Base-by-base conservation (phyloP, 2,329 filamentous ascomycete species). In the Cladosporium sp. region DNA sequence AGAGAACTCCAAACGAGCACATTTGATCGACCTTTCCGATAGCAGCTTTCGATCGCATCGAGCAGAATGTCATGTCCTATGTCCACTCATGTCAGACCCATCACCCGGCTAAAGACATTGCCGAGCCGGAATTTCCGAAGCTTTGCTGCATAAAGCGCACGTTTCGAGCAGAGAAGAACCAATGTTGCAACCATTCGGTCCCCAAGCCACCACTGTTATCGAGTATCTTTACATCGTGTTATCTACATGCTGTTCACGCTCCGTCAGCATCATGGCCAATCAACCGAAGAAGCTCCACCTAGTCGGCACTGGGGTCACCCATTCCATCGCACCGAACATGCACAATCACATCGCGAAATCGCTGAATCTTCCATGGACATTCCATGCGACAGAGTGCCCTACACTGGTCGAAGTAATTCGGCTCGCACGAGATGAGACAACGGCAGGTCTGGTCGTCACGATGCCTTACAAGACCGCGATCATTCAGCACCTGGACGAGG, bases 401-500 rank as follows among this genome's bases (percentile, higher is more conserved):
- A 66, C 64, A 0, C 55, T 74, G 2, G 60, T 70, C 5, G 65
- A 69, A 2, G 59, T 68, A 0, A 35, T 72, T 5, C 18, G 49
- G 0, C 57, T 71, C 3, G 66, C 69, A 44, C 54, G 56, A 3
- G 54, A 58, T 7, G 58, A 66, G 1, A 60, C 56, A 34, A 68
- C 66, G 37, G 65, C 63, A 13, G 69, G 68, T 14, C 19, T 22
- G 8, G 68, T 70, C 5, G 64, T 72, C 5, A 73, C 71, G 1
- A 75, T 75, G 72, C 72, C 72, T 0, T 74, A 69, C 65, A 75
- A 72, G 56, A 68, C 63, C 49, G 59, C 61, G 22, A 56, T 70
- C 40, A 67, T 70, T 60, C 40, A 64, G 9, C 63, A 65, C 33
- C 63, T 74, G 8, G 68, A 73, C 51, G 64, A 61, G 1, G 56